Evolutionary conservation across 306 rosid genomes (phyloP), one percentile per base, ranked within the genome.

Genomic region (Gleditsia sinensis): DNA sequence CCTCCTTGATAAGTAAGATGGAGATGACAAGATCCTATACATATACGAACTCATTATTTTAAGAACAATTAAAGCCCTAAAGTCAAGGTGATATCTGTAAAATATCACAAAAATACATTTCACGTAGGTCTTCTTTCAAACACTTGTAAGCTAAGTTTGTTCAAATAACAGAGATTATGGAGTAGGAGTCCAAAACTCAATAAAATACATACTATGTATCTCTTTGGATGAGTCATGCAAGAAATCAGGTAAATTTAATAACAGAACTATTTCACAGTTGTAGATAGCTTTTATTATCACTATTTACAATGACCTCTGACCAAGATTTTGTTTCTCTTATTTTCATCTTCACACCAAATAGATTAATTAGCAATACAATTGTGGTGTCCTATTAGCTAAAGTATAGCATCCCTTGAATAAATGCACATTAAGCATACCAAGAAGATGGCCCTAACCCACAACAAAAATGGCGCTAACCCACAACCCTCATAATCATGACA

Each of bases 131-230:
- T 72, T 72, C 28, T 39, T 20, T 42, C 82, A 67, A 82, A 60
- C 82, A 77, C 72, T 73, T 82, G 9, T 10, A 56, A 32, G 68
- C 14, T 24, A 28, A 61, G 9, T 55, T 55, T 20, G 40, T 27
- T 69, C n/a, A 19, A 21, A 53, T 19, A 8, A 59, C 49, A 77
- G 17, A 49, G 3, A 45, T 17, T 1, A 23, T 20, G 12, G 27
- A 9, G 58, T 2, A 11, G 0, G 17, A 5, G 9, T 32, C 3
- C 10, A 49, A 54, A 66, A 19, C 19, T 65, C n/a, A 55, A 5
- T 3, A 13, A 32, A 24, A 17, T 36, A 55, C 25, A 54, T 23
- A 30, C 6, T 12, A n/a, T 16, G 19, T 14, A 46, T 27, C 16
- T 24, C 36, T 5, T 36, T 16, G 5, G 24, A 67, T 10, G 58